Evolutionary conservation across 371 early-diverging fungal genomes (phyloP).

Genomic region (Saksenaea oblongispora): DNA sequence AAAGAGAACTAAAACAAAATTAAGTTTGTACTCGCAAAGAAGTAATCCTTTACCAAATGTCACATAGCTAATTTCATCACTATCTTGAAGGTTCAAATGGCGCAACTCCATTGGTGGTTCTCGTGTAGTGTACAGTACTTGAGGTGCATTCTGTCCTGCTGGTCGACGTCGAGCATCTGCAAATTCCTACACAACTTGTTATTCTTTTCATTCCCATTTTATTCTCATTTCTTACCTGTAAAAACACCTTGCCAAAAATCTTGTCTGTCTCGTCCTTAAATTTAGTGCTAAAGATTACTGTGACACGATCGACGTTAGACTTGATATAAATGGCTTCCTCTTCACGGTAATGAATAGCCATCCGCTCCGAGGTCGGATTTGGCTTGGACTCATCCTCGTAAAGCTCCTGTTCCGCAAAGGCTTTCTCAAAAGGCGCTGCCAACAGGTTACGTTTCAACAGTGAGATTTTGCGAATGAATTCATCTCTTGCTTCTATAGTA

Average conservation of each 20-base stretch:
- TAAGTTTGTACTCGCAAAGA: background rate
- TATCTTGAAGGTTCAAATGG: slow-evolving; percentile 73
- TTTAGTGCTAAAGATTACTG: slow-evolving; percentile 93
- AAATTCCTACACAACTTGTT: slow-evolving; percentile 78
- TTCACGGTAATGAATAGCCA: slow-evolving; percentile 92
- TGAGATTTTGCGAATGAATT: slow-evolving; percentile 76
- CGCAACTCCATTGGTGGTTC: slow-evolving; percentile 95
- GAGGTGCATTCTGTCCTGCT: slow-evolving; percentile 92
- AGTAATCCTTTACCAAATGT: slow-evolving; percentile 82
- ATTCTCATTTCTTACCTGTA: slow-evolving; percentile 69
- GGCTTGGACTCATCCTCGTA: slow-evolving; percentile 68
- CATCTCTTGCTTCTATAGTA: slow-evolving; percentile 53
- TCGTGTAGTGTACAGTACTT: slow-evolving; percentile 89
- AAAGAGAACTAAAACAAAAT: slow-evolving; percentile 75
- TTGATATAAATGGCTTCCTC: slow-evolving; percentile 92
- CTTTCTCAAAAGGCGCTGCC: slow-evolving; percentile 92
- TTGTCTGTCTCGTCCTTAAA: slow-evolving; percentile 97
- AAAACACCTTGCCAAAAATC: slow-evolving; percentile 94
- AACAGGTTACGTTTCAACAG: slow-evolving; percentile 91
- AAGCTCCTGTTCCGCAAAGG: slow-evolving; percentile 83
- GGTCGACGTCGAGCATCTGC: slow-evolving; percentile 95
- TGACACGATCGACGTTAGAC: slow-evolving; percentile 90
- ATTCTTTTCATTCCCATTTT: background rate
- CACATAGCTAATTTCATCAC: slow-evolving; percentile 82
- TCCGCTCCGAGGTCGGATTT: slow-evolving; percentile 64